phyloP scores from a whole-genome alignment of 805 yeast genomes.

The Candida chilensis region DNA sequence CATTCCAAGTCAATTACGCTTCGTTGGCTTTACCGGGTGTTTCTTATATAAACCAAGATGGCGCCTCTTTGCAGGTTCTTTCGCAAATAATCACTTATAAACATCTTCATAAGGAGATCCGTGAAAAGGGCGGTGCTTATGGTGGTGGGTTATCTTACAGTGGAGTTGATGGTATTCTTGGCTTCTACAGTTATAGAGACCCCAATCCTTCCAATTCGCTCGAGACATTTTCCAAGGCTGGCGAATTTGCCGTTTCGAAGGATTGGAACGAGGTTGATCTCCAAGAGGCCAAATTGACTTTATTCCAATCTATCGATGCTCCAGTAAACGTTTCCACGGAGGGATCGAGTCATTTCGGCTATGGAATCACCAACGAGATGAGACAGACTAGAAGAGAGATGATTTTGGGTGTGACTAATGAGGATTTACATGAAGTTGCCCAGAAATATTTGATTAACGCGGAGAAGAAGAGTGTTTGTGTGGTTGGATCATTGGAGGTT shows the following conservation, averaged over 20 bases:
- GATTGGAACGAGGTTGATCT: conserved; percentile 57
- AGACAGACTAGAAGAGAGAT: conserved; percentile 72
- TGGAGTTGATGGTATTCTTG: conserved; percentile 71
- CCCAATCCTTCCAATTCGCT: conserved; percentile 76
- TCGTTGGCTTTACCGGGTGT: conserved; percentile 63
- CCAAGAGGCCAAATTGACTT: conserved; percentile 82
- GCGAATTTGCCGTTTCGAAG: conserved; percentile 31
- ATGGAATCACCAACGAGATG: conserved; percentile 70
- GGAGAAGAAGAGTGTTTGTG: conserved; percentile 19
- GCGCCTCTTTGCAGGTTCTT: conserved; percentile 78
- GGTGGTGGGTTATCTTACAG: conserved; percentile 91
- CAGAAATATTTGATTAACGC: conserved; percentile 45
- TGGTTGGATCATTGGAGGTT: conserved; percentile 27
- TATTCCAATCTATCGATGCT: conserved; percentile 88
- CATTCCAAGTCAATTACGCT: conserved; percentile 84
- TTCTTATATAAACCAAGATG: conserved; percentile 58
- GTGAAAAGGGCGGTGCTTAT: conserved; percentile 97
- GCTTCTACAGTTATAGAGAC: conserved; percentile 88
- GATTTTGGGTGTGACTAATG: conserved; percentile 54
- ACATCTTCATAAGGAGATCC: conserved; percentile 76
- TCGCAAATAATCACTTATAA: conserved; percentile 76
- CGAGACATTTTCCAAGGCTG: conserved; percentile 44
- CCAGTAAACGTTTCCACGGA: conserved; percentile 78
- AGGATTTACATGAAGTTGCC: conserved; percentile 58
- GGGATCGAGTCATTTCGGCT: conserved; percentile 57